Percentiles rank a stretch among this genome's conserved stretches.
phyloP scores from a whole-genome alignment of 1,284 basidiomycete genomes.

The Dichomitus squalens region DNA sequence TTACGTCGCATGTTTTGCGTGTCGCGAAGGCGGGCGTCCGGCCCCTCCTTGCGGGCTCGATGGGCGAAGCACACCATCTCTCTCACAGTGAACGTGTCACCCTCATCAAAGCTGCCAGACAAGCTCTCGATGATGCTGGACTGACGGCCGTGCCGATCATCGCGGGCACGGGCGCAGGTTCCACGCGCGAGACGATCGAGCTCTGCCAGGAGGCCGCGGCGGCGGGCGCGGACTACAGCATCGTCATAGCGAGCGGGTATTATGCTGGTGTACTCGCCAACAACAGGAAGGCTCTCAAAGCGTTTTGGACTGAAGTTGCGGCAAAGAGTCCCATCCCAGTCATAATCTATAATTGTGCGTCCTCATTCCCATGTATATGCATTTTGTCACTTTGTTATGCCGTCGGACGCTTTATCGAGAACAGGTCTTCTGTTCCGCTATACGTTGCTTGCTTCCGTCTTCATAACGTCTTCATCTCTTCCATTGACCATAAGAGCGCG shows the following conservation, averaged over 20 bases:
- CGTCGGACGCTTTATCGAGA: not conserved
- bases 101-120: constrained; percentile 71
- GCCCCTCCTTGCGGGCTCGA: constrained; percentile 81
- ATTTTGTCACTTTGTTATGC: not conserved
- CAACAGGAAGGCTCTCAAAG: constrained; percentile 71
- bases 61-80: constrained; percentile 83
- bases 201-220: constrained; percentile 72
- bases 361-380: not conserved
- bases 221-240: constrained; percentile 82
- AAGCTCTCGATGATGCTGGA: constrained; percentile 69
- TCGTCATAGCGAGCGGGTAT: constrained; percentile 85
- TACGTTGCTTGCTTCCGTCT: not conserved
- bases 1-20: constrained; percentile 73
- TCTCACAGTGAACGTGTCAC: constrained; percentile 68
- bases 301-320: constrained; percentile 76
- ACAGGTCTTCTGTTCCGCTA: not conserved
- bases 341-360: constrained; percentile 32
- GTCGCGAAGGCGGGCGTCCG: constrained; percentile 73
- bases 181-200: constrained; percentile 78
- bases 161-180: constrained; percentile 80
- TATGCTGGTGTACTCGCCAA: constrained; percentile 72
- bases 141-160: constrained; percentile 67
- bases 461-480: not conserved
- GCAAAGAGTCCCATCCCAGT: constrained; percentile 82
- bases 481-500: not conserved